Conservation (phyloP, 768 basidiomycete species). For the Lactifluus pinguis region DNA sequence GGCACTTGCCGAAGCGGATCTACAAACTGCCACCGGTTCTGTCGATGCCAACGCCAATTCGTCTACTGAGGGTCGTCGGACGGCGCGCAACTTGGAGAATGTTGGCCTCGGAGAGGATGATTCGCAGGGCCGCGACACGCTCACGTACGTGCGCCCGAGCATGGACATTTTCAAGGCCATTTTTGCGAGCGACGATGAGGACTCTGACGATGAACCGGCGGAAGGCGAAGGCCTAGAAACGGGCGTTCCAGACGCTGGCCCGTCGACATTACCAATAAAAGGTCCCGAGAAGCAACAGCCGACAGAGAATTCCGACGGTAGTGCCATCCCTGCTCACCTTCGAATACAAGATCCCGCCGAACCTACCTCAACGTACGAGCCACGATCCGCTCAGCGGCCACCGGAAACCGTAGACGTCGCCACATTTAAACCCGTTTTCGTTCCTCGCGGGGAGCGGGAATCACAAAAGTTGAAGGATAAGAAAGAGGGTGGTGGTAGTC, state of each 20-base stretch:
- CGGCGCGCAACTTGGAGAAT: constrained; percentile 55
- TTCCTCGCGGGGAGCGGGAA: constrained; percentile 44
- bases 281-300: not conserved
- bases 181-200: constrained; percentile 91
- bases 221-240: constrained; percentile 19
- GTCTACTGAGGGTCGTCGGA: constrained; percentile 1
- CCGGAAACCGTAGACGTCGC: constrained; percentile 39
- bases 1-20: constrained; percentile 14
- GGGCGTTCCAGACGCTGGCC: not conserved
- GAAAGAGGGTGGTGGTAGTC: not conserved
- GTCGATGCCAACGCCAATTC: not conserved
- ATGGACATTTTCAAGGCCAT: constrained; percentile 98
- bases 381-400: not conserved
- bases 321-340: constrained; percentile 8
- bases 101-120: constrained; percentile 92
- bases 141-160: constrained; percentile 80
- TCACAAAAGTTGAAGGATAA: constrained; percentile 29
- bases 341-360: constrained; percentile 4
- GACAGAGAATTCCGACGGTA: not conserved
- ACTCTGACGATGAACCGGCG: constrained; percentile 61
- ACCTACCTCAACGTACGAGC: constrained; percentile 9
- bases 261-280: not conserved
- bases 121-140: constrained; percentile 74
- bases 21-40: constrained; percentile 7
- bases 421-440: constrained; percentile 88